Evolutionary conservation across 1,284 basidiomycete genomes (phyloP), one percentile per base, ranked within the genome.

Genomic region (Cerrena zonata): DNA sequence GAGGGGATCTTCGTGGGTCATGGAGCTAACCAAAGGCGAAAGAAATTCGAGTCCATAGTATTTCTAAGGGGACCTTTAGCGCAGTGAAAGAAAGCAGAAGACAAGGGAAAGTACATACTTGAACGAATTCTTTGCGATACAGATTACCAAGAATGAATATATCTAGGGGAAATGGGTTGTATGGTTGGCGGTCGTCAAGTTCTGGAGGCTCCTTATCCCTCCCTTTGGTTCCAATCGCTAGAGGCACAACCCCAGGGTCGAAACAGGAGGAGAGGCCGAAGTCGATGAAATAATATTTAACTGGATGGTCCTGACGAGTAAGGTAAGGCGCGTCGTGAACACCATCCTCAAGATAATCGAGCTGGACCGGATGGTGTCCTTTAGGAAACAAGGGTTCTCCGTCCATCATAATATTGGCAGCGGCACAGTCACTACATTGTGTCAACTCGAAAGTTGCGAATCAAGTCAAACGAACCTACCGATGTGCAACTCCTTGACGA

Each of bases 401-500:
- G 26, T 60, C 58, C 58, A 59, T 57, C 58, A 60, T 56, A 36
- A 58, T 56, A 43, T 57, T 59, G n/a, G 18, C 25, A 5, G 40
- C 7, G 4, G 47, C 21, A 39, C 45, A 48, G 39, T 58, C 56
- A 15, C 55, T 55, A 26, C 2, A 38, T 10, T 12, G 23, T n/a
- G n/a, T 47, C 30, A 47, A 22, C n/a, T 5, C 12, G 25, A 21
- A 1, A 23, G 12, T 2, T 11, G 12, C 15, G 22, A n/a, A 5
- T 11, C 21, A 10, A 26, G 1, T n/a, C n/a, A n/a, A 34, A n/a
- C n/a, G n/a, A 37, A 55, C 58, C 4, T 49, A 69, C 73, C 71
- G 56, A 55, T 75, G 73, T 2, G 67, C 71, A n/a, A 74, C 59
- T 34, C 65, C 55, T 18, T 69, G 56, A 3, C 63, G 22, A 51